These are phyloP conservation scores for Fonsecaea erecta DNA, from an alignment of 2,329 filamentous ascomycete genomes.

Conservation along the genomic window DNA sequence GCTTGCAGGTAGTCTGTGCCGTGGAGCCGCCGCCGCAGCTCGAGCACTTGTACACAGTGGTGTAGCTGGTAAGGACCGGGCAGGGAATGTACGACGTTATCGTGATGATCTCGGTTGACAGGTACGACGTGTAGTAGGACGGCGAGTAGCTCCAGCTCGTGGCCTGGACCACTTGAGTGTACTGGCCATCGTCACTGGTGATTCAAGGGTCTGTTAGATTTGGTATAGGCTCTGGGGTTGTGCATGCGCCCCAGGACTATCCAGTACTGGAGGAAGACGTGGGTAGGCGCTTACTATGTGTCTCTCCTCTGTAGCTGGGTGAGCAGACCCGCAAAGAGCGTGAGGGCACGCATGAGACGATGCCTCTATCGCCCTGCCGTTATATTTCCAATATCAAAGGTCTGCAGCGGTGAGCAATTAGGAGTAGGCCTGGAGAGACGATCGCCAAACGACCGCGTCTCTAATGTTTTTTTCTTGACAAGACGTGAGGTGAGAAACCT, in stretches of 20 bases:
- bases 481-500: neutral
- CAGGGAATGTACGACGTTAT: slow-evolving; percentile 13
- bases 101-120: slow-evolving; percentile 13
- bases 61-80: slow-evolving; percentile 11
- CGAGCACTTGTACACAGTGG: slow-evolving; percentile 14
- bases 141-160: slow-evolving; percentile 10
- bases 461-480: neutral
- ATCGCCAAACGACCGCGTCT: neutral
- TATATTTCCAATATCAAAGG: neutral
- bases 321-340: slow-evolving; percentile 3
- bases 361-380: neutral
- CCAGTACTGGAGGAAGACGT: neutral
- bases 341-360: slow-evolving; percentile 5
- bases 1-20: slow-evolving; percentile 6
- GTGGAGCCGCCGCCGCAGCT: neutral
- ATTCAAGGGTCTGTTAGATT: neutral
- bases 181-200: slow-evolving; percentile 3
- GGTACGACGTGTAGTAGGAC: slow-evolving; percentile 9
- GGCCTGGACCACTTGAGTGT: slow-evolving; percentile 12
- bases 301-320: slow-evolving; percentile 1
- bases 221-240: neutral
- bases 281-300: neutral
- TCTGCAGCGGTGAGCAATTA: neutral
- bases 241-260: too few species aligned
- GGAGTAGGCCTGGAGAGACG: neutral